phyloP scores from a whole-genome alignment of 495 filamentous ascomycete species.

The Aspergillus nanangensis region DNA sequence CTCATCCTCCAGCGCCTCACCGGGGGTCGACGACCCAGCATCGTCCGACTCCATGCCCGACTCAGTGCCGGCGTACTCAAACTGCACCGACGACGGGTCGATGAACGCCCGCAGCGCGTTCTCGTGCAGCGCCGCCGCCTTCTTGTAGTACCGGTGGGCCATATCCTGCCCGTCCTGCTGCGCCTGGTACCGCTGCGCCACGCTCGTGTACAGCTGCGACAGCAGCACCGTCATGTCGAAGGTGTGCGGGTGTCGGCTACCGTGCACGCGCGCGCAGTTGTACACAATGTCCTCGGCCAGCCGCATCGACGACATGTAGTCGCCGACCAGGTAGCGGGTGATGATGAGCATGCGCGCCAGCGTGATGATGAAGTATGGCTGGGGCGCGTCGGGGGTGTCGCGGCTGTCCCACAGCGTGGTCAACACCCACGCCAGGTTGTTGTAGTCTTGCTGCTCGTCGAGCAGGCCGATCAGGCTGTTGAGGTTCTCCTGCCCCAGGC shows the following conservation, averaged over 20 bases:
- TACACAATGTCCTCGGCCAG: conserved; percentile 40
- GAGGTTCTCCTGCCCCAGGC: conserved; percentile 25
- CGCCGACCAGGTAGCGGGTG: conserved; percentile 32
- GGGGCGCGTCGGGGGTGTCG: conserved; percentile 18
- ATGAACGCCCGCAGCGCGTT: conserved; percentile 31
- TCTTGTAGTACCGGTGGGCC: conserved; percentile 37
- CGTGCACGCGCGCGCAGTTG: conserved; percentile 38
- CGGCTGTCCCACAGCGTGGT: conserved; percentile 30
- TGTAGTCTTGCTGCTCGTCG: conserved; percentile 34
- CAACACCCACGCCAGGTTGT: conserved; percentile 32
- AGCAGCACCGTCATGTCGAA: conserved; percentile 35
- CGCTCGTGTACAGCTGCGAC: conserved; percentile 34
- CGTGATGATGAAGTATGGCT: conserved; percentile 24
- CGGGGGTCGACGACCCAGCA: conserved; percentile 5
- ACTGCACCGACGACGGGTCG: conserved; percentile 29
- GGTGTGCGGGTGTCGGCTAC: conserved; percentile 27
- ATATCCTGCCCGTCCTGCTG: conserved; percentile 28
- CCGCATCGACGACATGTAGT: conserved; percentile 25
- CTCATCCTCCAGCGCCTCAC: conserved; percentile 11
- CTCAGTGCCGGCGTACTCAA: conserved; percentile 7
- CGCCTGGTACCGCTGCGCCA: conserved; percentile 28
- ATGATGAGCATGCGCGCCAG: conserved; percentile 33
- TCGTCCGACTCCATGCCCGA: conserved; percentile 12
- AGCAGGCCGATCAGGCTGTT: conserved; percentile 32
- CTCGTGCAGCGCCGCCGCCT: conserved; percentile 33